A percentile compares a stretch with the other conserved stretches of the same genome.
phyloP scores from a whole-genome alignment of 2,329 filamentous ascomycete genomes.

The Leptographium procerum region DNA sequence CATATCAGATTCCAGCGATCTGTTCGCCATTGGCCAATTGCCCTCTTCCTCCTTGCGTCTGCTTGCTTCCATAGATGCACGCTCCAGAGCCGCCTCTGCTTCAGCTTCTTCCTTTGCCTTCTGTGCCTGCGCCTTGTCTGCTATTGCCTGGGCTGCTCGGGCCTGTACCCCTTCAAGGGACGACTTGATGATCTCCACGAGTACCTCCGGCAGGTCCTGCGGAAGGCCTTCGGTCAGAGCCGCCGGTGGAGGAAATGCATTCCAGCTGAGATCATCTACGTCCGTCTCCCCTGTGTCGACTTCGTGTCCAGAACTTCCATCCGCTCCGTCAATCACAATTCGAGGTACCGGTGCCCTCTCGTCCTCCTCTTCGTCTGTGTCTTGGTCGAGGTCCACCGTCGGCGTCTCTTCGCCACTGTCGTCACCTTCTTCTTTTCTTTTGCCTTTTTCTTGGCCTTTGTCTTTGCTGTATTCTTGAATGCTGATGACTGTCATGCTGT shows the following conservation, averaged over 20 bases:
- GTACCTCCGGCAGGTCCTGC: conserved; percentile 26
- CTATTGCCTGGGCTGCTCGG: conserved; percentile 20
- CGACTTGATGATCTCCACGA: conserved; percentile 28
- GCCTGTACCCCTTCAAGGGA: conserved; percentile 34
- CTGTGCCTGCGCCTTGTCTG: conserved; percentile 15
- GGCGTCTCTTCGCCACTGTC: not conserved
- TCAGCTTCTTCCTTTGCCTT: conserved; percentile 3
- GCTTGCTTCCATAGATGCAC: not conserved
- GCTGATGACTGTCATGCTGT: not conserved
- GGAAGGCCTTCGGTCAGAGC: conserved; percentile 25
- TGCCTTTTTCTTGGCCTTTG: not conserved
- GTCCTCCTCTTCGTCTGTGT: conserved; percentile 12
- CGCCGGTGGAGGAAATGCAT: conserved; percentile 32
- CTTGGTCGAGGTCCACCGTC: not conserved
- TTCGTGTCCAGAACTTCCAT: not conserved
- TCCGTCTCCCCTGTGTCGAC: not conserved
- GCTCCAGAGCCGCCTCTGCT: not conserved
- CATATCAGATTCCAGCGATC: not conserved
- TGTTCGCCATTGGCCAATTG: not conserved
- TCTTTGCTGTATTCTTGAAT: not conserved
- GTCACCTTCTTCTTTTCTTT: not conserved
- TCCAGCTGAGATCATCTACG: conserved; percentile 22
- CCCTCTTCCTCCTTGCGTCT: not conserved
- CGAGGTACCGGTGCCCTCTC: conserved; percentile 14
- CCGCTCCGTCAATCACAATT: conserved; percentile 17